These are phyloP conservation scores for Fusarium guadeloupense DNA, from an alignment of 2,329 filamentous ascomycete species.

Conservation along the genomic window DNA sequence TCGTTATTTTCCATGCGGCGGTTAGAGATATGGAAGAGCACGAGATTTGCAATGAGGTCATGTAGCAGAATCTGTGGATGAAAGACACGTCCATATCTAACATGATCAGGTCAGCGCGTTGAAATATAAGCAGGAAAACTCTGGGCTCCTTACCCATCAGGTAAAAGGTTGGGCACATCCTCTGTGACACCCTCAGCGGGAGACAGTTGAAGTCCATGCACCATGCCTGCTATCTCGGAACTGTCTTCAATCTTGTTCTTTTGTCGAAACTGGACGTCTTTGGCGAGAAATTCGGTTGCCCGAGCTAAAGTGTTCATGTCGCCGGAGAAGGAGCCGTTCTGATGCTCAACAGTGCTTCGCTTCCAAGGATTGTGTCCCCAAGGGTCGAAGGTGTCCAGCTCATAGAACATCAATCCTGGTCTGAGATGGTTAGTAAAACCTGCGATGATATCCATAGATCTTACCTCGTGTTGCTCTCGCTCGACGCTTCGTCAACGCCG, in stretches of 20 bases:
- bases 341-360: no score
- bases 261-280: not conserved
- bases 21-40: constrained; percentile 8
- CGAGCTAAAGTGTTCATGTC: constrained; percentile 1
- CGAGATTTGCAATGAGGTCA: constrained; percentile 4
- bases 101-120: not conserved
- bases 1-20: not conserved
- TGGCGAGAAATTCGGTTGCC: not conserved
- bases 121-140: no score
- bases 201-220: not conserved
- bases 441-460: no score
- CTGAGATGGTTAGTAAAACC: no score
- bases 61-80: constrained; percentile 11
- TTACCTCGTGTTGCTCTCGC: no score
- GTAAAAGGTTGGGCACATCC: constrained; percentile 1
- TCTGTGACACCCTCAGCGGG: not conserved
- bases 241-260: not conserved
- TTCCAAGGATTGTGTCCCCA: no score
- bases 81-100: constrained; percentile 11
- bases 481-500: no score
- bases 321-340: constrained; percentile 1
- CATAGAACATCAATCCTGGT: no score
- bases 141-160: constrained; percentile 18
- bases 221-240: not conserved
- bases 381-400: no score